These are phyloP conservation scores for Yamadazyma akitaensis DNA, from an alignment of 805 yeast species.

Conservation along the genomic window DNA sequence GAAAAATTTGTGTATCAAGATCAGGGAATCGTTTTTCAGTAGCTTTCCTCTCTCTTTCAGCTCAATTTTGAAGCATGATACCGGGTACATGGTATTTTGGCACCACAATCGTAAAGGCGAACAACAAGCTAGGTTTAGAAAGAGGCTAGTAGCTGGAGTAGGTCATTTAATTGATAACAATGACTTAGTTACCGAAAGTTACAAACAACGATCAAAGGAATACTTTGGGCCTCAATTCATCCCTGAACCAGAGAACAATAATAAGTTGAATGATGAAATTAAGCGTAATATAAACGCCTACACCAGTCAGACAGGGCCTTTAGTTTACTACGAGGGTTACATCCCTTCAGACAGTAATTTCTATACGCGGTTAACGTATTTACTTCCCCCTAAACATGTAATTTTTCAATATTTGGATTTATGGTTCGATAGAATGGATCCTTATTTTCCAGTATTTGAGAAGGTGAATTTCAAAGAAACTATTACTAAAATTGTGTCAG, in stretches of 20 bases:
- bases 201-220: conserved; percentile 3
- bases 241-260: conserved; percentile 9
- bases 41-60: conserved; percentile 11
- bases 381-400: conserved; percentile 19
- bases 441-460: conserved; percentile 60
- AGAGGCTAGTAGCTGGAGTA: conserved; percentile 1
- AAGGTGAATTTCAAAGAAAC: conserved; percentile 44
- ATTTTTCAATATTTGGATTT: conserved; percentile 52
- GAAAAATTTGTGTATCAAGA: background rate
- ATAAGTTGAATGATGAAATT: background rate
- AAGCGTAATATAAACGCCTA: conserved; percentile 9
- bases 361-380: conserved; percentile 3
- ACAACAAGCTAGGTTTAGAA: background rate
- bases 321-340: conserved; percentile 4
- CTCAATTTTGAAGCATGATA: conserved; percentile 9
- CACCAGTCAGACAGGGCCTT: background rate
- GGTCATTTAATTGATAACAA: conserved; percentile 11
- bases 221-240: conserved; percentile 10
- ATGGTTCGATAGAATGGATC: conserved; percentile 56
- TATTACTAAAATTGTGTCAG: conserved; percentile 32
- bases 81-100: conserved; percentile 11
- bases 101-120: conserved; percentile 2
- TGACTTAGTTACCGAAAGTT: background rate
- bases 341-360: conserved; percentile 6
- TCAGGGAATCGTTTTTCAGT: background rate